Percentiles rank a stretch among this genome's conserved stretches.
phyloP scores from a whole-genome alignment of 2,329 filamentous ascomycete species.

The Verticillium nonalfalfae region DNA sequence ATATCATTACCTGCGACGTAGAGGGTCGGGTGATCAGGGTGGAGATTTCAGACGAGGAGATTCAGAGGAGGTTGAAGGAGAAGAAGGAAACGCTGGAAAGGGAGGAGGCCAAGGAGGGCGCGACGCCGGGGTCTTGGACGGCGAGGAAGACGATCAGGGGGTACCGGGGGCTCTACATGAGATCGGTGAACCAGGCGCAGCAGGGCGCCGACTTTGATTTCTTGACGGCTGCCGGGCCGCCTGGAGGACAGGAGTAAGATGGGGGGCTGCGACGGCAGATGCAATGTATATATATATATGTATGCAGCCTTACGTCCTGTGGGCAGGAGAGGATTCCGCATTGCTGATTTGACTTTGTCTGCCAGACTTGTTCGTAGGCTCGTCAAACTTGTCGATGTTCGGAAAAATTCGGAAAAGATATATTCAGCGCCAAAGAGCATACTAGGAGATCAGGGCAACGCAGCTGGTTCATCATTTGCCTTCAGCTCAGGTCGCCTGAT shows the following conservation, averaged over 20 bases:
- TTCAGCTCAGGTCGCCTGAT: no score
- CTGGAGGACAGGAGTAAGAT: background rate
- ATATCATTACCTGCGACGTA: conserved; percentile 73
- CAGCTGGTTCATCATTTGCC: no score
- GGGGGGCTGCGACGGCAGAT: background rate
- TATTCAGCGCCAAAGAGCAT: no score
- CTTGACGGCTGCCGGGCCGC: conserved; percentile 37
- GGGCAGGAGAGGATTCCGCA: no score
- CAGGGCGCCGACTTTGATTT: conserved; percentile 57
- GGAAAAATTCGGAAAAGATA: no score
- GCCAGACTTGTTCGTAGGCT: no score
- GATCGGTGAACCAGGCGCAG: conserved; percentile 54
- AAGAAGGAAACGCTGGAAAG: conserved; percentile 43
- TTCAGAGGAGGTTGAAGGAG: conserved; percentile 50
- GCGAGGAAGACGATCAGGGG: conserved; percentile 38
- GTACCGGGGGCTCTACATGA: conserved; percentile 53
- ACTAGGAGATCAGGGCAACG: no score
- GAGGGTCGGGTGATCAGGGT: conserved; percentile 53
- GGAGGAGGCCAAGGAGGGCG: conserved; percentile 48
- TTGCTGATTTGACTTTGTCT: no score
- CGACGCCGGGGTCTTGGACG: conserved; percentile 21
- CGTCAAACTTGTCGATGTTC: no score
- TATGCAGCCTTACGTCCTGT: no score
- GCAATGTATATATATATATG: no score
- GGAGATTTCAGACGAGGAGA: conserved; percentile 64